Evolutionary conservation across 2,329 filamentous ascomycete species (phyloP), one percentile per base, ranked within the genome.

Genomic region (Beauveria rudraprayagi): DNA sequence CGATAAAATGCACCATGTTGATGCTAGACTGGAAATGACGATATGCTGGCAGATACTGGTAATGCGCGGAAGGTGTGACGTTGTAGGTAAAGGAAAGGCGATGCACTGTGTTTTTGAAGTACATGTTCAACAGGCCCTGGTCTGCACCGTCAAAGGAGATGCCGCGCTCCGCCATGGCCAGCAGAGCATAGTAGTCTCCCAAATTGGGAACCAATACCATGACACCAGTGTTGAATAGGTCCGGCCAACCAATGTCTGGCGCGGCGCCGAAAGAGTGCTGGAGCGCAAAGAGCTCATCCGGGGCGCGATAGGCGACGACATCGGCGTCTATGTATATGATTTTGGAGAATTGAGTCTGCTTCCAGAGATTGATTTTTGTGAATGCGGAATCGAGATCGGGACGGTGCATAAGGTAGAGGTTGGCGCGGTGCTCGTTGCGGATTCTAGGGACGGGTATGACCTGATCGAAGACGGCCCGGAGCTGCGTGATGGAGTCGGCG

Each of bases 71-170:
- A 1, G 94, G 94, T 0, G 94, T 99, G 74, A 94, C 94, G 73
- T 99, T 99, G 80, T 97, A 99, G 56, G 87, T 88, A 76, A 99
- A 99, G 75, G 90, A 92, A 70, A 99, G 76, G 66, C 92, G 87
- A 74, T 97, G 87, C 83, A 88, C 96, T 63, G 83, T 84, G 71
- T 88, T 80, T 75, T 88, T 83, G 76, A 94, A 99, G 76, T 97
- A 89, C 82, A 95, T 92, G 73, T 99, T 99, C 67, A 99, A 77
- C 56, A 99, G 79, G 60, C 94, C 94, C 76, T 99, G 94, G 72
- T 99, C 94, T 43, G 94, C 94, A 54, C 94, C 94, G 72, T 99
- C 94, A 70, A 99, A 99, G 65, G 92, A 97, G 71, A 93, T 90
- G 28, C 92, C 92, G 60, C 87, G 82, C 67, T 92, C 84, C 28